Base-by-base conservation (phyloP, 495 filamentous ascomycete species). In the Talaromyces nanjingensis region DNA sequence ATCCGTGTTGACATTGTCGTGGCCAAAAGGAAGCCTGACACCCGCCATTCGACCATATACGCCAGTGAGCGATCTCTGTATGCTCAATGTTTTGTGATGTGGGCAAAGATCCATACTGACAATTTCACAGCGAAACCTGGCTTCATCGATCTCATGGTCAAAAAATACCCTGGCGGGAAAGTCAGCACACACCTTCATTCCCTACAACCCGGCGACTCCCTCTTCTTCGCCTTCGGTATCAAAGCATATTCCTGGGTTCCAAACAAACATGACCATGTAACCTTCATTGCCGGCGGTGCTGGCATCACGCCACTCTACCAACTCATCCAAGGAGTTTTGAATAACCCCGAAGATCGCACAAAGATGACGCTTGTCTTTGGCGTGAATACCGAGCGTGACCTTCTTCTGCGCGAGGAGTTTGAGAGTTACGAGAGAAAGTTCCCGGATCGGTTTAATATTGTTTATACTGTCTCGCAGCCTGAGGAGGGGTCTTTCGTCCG, bases 301-400 rank as follows among this genome's bases (percentile, higher is more conserved):
- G 86, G 86, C 22, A 86, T 88, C 63, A 87, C 84, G 2, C 86
- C 86, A 34, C 83, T 85, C 65, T 87, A 82, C 68, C 85, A 87
- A 68, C 77, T 88, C 0, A 72, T 78, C 9, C 82, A 78, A 57
- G 85, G 84, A 27, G 86, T 89, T 64, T 74, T 90, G 61, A 24
- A 55, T 9, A 87, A 88, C 65, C 85, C 87, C 2, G 70, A 77
- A 2, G 87, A 90, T 61, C 77, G 74, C 25, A 89, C 87, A 2
- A 83, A 83, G 65, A 77, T 90, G 31, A 86, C 81, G 0, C 77
- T 90, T 0, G 75, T 90, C 5, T 89, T 87, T 69, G 87, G 87
- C 33, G 84, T 87, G 52, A 86, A 89, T 58, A 82, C 79, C 5
- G 85, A 88, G 65, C 71, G 75, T 34, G 86, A 89, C 65, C 66